phyloP scores from a whole-genome alignment of 805 yeast genomes.

The Millerozyma acaciae region DNA sequence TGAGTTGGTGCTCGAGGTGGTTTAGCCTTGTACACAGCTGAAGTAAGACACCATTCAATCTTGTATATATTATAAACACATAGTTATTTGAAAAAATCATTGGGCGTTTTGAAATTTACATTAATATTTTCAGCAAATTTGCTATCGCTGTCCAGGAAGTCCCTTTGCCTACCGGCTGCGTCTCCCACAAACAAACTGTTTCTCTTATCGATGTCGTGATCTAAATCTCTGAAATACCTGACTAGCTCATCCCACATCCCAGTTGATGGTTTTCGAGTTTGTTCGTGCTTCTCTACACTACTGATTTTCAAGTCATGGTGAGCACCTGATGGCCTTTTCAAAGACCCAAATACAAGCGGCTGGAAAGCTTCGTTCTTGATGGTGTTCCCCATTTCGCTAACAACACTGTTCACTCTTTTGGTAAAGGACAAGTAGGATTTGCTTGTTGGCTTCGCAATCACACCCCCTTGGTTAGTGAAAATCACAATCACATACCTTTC shows the following conservation, averaged over 20 bases:
- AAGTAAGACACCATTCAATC: background rate
- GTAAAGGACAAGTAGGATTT: conserved; percentile 40
- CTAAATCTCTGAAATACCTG: conserved; percentile 29
- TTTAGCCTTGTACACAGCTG: conserved; percentile 7
- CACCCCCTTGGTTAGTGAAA: conserved; percentile 84
- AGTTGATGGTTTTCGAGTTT: conserved; percentile 65
- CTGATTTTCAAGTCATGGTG: conserved; percentile 16
- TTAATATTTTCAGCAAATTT: conserved; percentile 60
- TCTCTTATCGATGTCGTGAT: conserved; percentile 33
- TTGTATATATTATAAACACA: background rate
- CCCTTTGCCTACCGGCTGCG: conserved; percentile 83
- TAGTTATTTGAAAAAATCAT: conserved; percentile 46
- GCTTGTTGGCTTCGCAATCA: conserved; percentile 33
- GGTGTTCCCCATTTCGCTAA: conserved; percentile 22
- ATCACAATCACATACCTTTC: conserved; percentile 50
- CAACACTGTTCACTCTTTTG: conserved; percentile 37
- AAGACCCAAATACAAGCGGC: conserved; percentile 57
- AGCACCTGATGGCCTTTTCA: conserved; percentile 45
- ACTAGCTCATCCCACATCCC: conserved; percentile 72
- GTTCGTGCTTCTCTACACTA: conserved; percentile 27
- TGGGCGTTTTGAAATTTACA: conserved; percentile 64
- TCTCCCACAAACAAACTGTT: conserved; percentile 81
- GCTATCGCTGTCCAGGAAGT: conserved; percentile 77
- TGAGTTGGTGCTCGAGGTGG: conserved; percentile 18
- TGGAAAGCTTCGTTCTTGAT: conserved; percentile 16